phyloP scores from a whole-genome alignment of 208 protist genomes.

The Crithidia expoeki region DNA sequence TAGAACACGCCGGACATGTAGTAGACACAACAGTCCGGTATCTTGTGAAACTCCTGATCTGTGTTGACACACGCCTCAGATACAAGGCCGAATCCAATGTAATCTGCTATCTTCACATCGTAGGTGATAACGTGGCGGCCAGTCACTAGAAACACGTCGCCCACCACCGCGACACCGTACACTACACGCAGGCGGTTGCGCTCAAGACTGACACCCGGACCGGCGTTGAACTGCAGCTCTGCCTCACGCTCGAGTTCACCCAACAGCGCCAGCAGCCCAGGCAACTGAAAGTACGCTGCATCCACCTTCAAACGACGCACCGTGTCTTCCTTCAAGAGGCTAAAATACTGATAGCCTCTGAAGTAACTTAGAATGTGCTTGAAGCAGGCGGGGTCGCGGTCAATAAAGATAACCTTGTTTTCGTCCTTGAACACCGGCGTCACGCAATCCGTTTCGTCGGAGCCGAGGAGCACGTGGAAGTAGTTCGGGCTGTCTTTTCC shows the following conservation, averaged over 20 bases:
- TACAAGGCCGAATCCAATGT: slow-evolving; percentile 90
- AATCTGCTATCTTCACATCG: slow-evolving; percentile 74
- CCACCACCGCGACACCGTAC: slow-evolving; percentile 83
- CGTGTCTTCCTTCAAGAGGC: slow-evolving; percentile 68
- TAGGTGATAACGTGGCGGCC: slow-evolving; percentile 85
- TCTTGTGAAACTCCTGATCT: slow-evolving; percentile 91
- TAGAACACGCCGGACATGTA: slow-evolving; percentile 94
- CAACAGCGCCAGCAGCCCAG: slow-evolving; percentile 55
- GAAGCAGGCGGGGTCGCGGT: slow-evolving; percentile 86
- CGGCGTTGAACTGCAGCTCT: slow-evolving; percentile 51
- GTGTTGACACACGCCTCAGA: slow-evolving; percentile 77
- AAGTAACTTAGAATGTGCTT: slow-evolving; percentile 85
- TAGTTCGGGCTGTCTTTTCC: slow-evolving; percentile 36
- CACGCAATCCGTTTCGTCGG: slow-evolving; percentile 9
- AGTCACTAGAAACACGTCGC: slow-evolving; percentile 74
- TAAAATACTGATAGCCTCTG: slow-evolving; percentile 76
- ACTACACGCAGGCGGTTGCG: slow-evolving; percentile 79
- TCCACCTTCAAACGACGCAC: slow-evolving; percentile 70
- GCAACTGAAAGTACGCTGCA: slow-evolving; percentile 78
- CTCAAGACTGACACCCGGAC: slow-evolving; percentile 79
- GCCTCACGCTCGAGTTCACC: slow-evolving; percentile 36
- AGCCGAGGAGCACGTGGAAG: slow-evolving; percentile 41
- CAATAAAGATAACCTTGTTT: slow-evolving; percentile 74
- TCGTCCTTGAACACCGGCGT: slow-evolving; percentile 57
- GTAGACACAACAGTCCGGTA: slow-evolving; percentile 87